Evolutionary conservation across 129 eudicot species (phyloP).

Genomic region (Centaurea solstitialis): DNA sequence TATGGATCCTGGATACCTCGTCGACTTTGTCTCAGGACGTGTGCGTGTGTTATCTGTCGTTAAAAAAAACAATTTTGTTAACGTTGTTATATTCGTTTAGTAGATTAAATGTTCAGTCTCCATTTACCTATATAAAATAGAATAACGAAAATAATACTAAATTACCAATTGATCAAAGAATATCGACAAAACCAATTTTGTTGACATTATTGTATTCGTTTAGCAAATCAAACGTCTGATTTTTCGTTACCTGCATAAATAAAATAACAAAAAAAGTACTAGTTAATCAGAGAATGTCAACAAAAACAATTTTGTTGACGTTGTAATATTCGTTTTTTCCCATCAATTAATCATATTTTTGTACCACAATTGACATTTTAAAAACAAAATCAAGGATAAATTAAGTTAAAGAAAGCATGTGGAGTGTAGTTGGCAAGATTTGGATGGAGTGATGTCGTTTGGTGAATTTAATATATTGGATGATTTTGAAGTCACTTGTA

Average conservation of each 20-base stretch:
- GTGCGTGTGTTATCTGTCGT: no score
- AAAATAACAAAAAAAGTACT: not conserved
- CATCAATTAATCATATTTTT: not conserved
- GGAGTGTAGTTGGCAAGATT: slow-evolving; percentile 43
- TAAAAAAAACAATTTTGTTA: not conserved
- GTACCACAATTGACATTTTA: not conserved
- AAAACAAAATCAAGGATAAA: slow-evolving; percentile 5
- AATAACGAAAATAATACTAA: not conserved
- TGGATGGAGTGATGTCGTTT: slow-evolving; percentile 49
- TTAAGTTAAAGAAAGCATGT: slow-evolving; percentile 26
- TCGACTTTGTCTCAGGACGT: no score
- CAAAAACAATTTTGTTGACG: not conserved
- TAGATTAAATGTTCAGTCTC: not conserved
- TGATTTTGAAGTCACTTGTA: slow-evolving; percentile 13
- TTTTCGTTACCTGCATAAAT: not conserved
- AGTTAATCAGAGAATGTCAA: not conserved
- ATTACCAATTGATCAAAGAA: not conserved
- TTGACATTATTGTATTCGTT: no score
- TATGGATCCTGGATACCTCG: no score
- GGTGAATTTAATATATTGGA: slow-evolving; percentile 27
- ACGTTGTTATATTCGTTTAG: not conserved
- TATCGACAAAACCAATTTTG: not conserved
- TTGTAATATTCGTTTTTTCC: not conserved
- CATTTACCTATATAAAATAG: not conserved
- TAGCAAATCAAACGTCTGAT: not conserved